A percentile compares a stretch with the other conserved stretches of the same genome.
phyloP scores from a whole-genome alignment of 352 stramenopile species.

The Peronospora belbahrii region DNA sequence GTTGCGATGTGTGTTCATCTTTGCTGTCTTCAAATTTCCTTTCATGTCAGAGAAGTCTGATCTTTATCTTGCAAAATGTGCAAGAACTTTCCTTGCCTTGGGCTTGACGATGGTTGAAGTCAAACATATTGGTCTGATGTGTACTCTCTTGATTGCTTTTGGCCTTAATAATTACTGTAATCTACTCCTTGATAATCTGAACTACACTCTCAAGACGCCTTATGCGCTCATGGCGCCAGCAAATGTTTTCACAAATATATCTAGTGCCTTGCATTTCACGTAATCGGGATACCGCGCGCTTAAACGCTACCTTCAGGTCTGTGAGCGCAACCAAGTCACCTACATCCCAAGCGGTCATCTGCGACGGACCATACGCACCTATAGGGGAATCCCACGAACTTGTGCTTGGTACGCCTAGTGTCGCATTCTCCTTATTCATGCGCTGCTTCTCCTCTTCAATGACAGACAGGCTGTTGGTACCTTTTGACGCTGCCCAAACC shows the following conservation, averaged over 20 bases:
- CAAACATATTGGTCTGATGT: too few relatives aligned
- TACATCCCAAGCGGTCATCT: slow-evolving; percentile 47
- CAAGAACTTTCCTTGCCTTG: too few relatives aligned
- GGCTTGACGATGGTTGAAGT: too few relatives aligned
- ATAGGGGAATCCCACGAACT: slow-evolving; percentile 65
- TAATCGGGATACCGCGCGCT: slow-evolving; percentile 70
- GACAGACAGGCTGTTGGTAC: slow-evolving; percentile 10
- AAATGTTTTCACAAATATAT: slow-evolving; percentile 52
- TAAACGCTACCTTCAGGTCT: slow-evolving; percentile 71
- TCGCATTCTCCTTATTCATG: slow-evolving; percentile 37
- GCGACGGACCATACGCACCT: slow-evolving; percentile 46
- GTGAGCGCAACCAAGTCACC: slow-evolving; percentile 61
- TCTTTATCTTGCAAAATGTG: too few relatives aligned
- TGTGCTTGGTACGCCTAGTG: slow-evolving; percentile 44
- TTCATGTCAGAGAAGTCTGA: too few relatives aligned
- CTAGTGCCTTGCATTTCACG: slow-evolving; percentile 81
- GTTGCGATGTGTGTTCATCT: not conserved
- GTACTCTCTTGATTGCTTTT: too few relatives aligned
- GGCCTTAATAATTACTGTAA: not conserved
- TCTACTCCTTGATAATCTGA: slow-evolving; percentile 6
- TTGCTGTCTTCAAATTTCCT: too few relatives aligned
- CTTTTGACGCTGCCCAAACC: slow-evolving; percentile 25
- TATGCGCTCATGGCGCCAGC: slow-evolving; percentile 14
- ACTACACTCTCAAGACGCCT: slow-evolving; percentile 20
- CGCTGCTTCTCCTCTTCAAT: slow-evolving; percentile 32